Evolutionary conservation across 352 stramenopile species (phyloP), one percentile per base, ranked within the genome.

Genomic region (Nothophytophthora sp.): DNA sequence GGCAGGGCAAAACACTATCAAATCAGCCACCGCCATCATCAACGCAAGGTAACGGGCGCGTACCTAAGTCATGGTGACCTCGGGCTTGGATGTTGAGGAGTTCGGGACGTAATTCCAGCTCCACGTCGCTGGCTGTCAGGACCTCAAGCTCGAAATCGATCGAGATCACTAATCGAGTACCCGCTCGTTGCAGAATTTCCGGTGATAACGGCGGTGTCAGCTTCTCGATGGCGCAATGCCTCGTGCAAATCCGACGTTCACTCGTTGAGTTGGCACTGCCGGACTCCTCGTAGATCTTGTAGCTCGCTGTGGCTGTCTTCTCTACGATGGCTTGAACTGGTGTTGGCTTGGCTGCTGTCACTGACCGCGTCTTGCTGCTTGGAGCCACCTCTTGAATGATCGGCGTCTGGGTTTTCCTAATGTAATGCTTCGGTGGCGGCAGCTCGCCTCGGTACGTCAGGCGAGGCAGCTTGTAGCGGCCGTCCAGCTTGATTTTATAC

Each of bases 401-500:
- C 38, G 83, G 83, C 25, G 67, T 50, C 38, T 89, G 74, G 5
- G 55, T 60, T 55, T 92, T 91, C 12, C 83, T 69, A 42, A 93
- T 92, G 55, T 90, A 92, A 56, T 93, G 83, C 38, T 84, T 85
- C 10, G 73, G 72, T 1, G 82, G 82, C 5, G 83, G 81, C 30
- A 92, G 45, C 5, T 73, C 47, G 13, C 83, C 83, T 19, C 73
- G 63, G 41, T 93, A 93, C 19, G 60, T 69, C 24, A 93, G 61
- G 5, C 77, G 70, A 2, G 81, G 81, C n/a, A 93, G 55, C 55
- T 93, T 90, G 55, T 89, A 93, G 23, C 81, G 76, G 37, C 67
- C 50, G 19, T 90, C 78, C 6, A 93, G 54, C 51, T 90, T 76
- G 44, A 90, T 70, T 51, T 91, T 86, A 59, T 93, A 90, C 76